phyloP scores from a whole-genome alignment of 2,329 filamentous ascomycete species.

The Aspergillus fischeri region DNA sequence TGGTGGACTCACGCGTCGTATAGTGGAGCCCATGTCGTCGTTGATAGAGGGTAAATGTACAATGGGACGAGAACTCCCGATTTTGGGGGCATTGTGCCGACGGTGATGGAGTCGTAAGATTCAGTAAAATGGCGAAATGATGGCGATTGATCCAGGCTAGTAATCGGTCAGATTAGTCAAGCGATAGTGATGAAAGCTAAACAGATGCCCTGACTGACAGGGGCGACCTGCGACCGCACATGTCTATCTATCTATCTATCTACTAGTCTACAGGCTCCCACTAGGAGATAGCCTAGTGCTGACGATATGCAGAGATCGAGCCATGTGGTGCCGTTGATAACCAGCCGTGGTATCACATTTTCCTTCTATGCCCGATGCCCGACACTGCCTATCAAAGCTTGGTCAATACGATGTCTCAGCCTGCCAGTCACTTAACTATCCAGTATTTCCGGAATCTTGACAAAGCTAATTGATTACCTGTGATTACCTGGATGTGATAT shows the following conservation, averaged over 20 bases:
- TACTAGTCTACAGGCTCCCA: not conserved
- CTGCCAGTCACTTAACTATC: no score
- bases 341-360: not conserved
- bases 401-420: not conserved
- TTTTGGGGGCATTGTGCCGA: not conserved
- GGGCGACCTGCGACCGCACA: no score
- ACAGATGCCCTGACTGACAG: not conserved
- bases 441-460: not conserved
- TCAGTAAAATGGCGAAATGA: not conserved
- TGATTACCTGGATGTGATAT: no score
- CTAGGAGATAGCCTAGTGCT: not conserved
- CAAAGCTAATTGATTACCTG: not conserved
- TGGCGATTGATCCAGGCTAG: no score
- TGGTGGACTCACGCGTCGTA: slow-evolving; percentile 11
- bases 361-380: no score
- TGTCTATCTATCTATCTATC: no score
- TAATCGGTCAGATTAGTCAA: no score
- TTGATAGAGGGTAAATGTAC: slow-evolving; percentile 14
- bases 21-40: slow-evolving; percentile 14
- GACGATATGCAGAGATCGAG: not conserved
- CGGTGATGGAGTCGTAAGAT: no score
- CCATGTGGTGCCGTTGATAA: not conserved
- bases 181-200: not conserved
- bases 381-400: not conserved
- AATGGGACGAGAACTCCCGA: slow-evolving; percentile 13